phyloP scores from a whole-genome alignment of 768 basidiomycete species.

The Kwoniella sp. region DNA sequence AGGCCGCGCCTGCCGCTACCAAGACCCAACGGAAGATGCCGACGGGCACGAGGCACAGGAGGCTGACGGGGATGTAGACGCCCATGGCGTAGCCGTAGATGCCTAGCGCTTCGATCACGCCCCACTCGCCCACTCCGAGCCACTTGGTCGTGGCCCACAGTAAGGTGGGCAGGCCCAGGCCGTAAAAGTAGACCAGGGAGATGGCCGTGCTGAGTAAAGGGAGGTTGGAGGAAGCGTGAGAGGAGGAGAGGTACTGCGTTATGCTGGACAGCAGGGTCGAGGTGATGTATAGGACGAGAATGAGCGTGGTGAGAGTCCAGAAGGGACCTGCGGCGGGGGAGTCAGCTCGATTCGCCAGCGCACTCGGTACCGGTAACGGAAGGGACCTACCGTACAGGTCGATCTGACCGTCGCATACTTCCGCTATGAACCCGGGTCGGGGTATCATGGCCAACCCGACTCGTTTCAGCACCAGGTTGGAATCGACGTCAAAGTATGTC shows the following conservation, averaged over 20 bases:
- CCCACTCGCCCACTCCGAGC: slow-evolving; percentile 83
- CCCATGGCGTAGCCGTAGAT: slow-evolving; percentile 54
- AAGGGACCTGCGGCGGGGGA: slow-evolving; percentile 81
- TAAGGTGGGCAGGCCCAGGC: slow-evolving; percentile 70
- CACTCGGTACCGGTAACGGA: background rate
- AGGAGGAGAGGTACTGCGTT: slow-evolving; percentile 68
- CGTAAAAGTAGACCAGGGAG: slow-evolving; percentile 74
- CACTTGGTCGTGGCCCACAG: slow-evolving; percentile 84
- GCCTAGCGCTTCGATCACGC: slow-evolving; percentile 62
- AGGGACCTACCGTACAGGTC: slow-evolving; percentile 48
- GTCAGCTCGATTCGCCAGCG: slow-evolving; percentile 49
- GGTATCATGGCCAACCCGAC: slow-evolving; percentile 41
- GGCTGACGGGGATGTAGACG: slow-evolving; percentile 44
- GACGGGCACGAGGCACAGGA: slow-evolving; percentile 76
- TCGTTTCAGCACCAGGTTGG: slow-evolving; percentile 38
- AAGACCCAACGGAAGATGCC: slow-evolving; percentile 77
- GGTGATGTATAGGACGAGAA: slow-evolving; percentile 86
- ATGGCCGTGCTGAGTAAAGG: slow-evolving; percentile 75
- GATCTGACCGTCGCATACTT: slow-evolving; percentile 46
- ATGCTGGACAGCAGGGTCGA: slow-evolving; percentile 88
- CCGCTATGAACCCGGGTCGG: slow-evolving; percentile 39
- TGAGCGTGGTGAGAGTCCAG: slow-evolving; percentile 94
- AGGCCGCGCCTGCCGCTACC: slow-evolving; percentile 63
- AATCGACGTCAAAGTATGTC: slow-evolving; percentile 47
- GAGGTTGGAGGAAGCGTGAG: slow-evolving; percentile 58